Base-by-base conservation (phyloP, 352 stramenopile species). In the Globisporangium iwayamae region DNA sequence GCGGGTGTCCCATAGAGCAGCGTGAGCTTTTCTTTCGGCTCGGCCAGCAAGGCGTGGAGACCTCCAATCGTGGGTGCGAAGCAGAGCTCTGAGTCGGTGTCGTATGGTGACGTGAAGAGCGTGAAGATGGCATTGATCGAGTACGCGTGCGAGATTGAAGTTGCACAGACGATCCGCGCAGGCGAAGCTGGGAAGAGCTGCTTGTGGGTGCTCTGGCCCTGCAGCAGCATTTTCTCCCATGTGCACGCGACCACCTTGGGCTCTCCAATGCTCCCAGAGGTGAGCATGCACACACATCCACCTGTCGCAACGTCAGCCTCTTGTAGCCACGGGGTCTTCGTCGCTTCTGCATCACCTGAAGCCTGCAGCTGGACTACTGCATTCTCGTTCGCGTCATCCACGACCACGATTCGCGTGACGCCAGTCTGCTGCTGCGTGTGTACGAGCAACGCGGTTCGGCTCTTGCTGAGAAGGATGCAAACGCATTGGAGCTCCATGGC, bases 51-150 rank as follows among this genome's bases (percentile, higher is more conserved):
- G 18, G 75, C 54, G 36, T 89, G 78, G 30, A 94, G 64, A 14
- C 73, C 78, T 14, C 73, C 55, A 13, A 71, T 74, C n/a, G 73
- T 80, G 2, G 73, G 79, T 13, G 68, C 73, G 59, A 96, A 90
- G 68, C 76, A 89, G 11, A 96, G 74, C 68, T 94, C 84, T 11
- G 75, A 91, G 32, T 78, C 57, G 4, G 65, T 51, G 43, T 92
- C 86, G 56, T 72, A 78, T 32, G 81, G 72, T 18, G 85, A 94
- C 9, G 76, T 88, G 50, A 89, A 78, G 25, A 96, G 71, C 53
- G 85, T 77, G 62, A 93, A 96, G 25, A 96, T 70, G 3, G 84
- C 82, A 63, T 96, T 96, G 67, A 96, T 92, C 7, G 85, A 89
- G 65, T 85, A 96, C 10, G 85, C 85, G 65, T 96, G 87, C 10